Evolutionary conservation across 2,329 filamentous ascomycete genomes (phyloP), one percentile per base, ranked within the genome.

Genomic region (Talaromyces verruculosus): DNA sequence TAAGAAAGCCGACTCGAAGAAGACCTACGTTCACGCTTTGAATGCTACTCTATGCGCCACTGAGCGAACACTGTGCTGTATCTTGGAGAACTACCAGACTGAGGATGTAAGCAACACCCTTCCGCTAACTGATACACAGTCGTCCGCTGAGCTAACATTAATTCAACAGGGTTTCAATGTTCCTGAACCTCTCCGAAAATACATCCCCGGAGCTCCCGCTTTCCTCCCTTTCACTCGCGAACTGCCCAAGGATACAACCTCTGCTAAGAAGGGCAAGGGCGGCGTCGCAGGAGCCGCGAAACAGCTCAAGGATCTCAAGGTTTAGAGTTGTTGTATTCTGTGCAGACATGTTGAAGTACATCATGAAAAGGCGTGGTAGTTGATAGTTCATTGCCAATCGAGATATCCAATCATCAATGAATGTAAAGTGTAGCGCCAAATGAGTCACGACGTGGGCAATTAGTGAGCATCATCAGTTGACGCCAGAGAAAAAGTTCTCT

Each of bases 31-130:
- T 43, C 95, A 99, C 80, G 92, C 91, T 47, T 84, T 97, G 68
- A 97, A 97, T 81, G 91, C 91, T 68, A 97, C 91, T 22, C 84
- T 97, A 45, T 94, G 91, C 78, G 94, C 94, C 19, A 97, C 94
- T 0, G 93, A 96, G 76, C 87, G 94, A 76, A 92, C 94, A 0
- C 84, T 98, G 60, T 98, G 95, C 85, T 97, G 94, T 77, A 84
- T 99, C 51, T 86, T 99, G 45, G 95, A 99, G 82, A 99, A 98
- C 81, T 98, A 94, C 80, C 95, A 99, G 83, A 95, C 89, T 0
- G 89, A 93, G 74, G 91, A 94, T 71, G 89, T 89, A 80, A 79
- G 86, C 78, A 33, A 33, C 22, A 53, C 15, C 22, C 45, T 51
- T 41, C 30, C 33, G 33, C 22, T 11, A 10, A 33, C 11, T 47